phyloP scores from a whole-genome alignment of 2,329 filamentous ascomycete species.

The Trichoderma endophyticum region DNA sequence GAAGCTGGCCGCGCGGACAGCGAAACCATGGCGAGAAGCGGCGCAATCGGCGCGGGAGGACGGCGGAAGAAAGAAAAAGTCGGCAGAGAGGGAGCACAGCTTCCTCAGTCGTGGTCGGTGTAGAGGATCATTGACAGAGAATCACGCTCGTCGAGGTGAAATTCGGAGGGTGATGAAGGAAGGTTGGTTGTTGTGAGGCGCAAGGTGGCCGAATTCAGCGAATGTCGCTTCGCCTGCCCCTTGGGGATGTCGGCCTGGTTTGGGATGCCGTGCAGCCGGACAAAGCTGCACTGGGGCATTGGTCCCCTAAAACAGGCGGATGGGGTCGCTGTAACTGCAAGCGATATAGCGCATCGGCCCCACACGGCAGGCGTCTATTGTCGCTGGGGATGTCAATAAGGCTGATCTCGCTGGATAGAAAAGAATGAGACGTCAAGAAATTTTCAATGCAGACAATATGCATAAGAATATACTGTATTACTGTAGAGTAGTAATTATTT shows the following conservation, averaged over 20 bases:
- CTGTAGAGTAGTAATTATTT: neutral
- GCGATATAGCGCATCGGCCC: slow-evolving; percentile 13
- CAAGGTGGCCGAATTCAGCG: slow-evolving; percentile 20
- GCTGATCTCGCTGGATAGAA: neutral
- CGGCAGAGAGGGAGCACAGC: slow-evolving; percentile 10
- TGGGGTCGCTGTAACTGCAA: slow-evolving; percentile 12
- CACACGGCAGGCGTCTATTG: slow-evolving; percentile 14
- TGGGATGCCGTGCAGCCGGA: neutral
- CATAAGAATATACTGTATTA: no score
- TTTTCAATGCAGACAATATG: neutral
- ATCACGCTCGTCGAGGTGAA: neutral
- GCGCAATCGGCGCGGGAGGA: neutral
- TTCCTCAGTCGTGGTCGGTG: slow-evolving; percentile 1
- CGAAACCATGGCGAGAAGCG: slow-evolving; percentile 17
- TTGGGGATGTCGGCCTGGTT: slow-evolving; percentile 1
- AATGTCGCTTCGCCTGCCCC: neutral
- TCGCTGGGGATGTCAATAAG: neutral
- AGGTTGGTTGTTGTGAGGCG: neutral
- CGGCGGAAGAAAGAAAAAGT: neutral
- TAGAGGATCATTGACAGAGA: slow-evolving; percentile 10
- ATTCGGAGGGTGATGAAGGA: neutral
- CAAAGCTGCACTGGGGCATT: neutral
- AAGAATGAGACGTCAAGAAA: neutral
- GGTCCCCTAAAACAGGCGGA: slow-evolving; percentile 7
- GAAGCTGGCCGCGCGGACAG: slow-evolving; percentile 2